phyloP scores from a whole-genome alignment of 2,329 filamentous ascomycete genomes.

The Ascochyta rabiei region DNA sequence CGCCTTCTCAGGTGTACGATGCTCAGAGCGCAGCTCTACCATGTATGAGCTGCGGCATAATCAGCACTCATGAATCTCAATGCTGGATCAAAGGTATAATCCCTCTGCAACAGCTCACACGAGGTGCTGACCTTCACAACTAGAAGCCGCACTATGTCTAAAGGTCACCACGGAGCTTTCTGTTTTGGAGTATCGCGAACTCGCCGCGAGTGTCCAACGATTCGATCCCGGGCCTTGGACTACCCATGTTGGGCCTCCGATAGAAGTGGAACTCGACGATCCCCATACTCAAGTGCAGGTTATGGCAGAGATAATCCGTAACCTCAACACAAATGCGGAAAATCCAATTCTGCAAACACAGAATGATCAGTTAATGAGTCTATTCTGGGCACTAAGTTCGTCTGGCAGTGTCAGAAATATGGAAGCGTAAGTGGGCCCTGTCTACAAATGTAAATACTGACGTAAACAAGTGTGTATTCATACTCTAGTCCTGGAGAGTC shows the following conservation, averaged over 20 bases:
- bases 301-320: slow-evolving; percentile 27
- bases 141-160: not conserved
- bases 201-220: slow-evolving; percentile 19
- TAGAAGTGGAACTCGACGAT: slow-evolving; percentile 15
- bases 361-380: slow-evolving; percentile 20
- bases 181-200: slow-evolving; percentile 12
- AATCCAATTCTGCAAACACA: slow-evolving; percentile 22
- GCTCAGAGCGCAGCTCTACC: slow-evolving; percentile 6
- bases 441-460: not conserved
- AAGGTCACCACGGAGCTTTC: slow-evolving; percentile 18
- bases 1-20: not conserved
- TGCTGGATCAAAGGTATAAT: slow-evolving; percentile 1
- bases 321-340: slow-evolving; percentile 23
- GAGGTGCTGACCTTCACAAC: not conserved
- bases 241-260: slow-evolving; percentile 18
- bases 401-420: slow-evolving; percentile 8
- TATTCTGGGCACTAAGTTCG: slow-evolving; percentile 30
- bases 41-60: slow-evolving; percentile 36
- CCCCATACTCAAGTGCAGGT: slow-evolving; percentile 1
- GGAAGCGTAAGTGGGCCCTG: not conserved
- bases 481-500: too few relatives aligned
- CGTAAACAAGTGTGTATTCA: not conserved
- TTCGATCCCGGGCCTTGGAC: slow-evolving; percentile 39
- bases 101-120: not conserved
- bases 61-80: not conserved